phyloP scores from a whole-genome alignment of 1,284 basidiomycete genomes.

The Cystobasidium sp. region DNA sequence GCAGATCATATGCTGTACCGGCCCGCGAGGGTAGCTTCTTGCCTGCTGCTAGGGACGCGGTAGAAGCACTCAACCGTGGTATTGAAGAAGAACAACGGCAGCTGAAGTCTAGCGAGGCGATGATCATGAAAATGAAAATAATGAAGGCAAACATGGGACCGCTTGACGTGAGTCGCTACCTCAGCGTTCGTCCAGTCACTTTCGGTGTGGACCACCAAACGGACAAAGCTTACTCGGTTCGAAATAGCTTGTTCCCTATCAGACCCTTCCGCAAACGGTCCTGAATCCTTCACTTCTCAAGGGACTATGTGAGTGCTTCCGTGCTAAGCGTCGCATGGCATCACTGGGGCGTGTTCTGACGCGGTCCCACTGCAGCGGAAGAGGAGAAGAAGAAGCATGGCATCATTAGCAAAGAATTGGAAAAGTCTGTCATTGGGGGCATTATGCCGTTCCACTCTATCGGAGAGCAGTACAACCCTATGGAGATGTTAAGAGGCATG shows the following conservation, averaged over 20 bases:
- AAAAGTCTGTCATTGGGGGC: slow-evolving; percentile 22
- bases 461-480: slow-evolving; percentile 32
- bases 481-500: slow-evolving; percentile 34
- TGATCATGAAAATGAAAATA: slow-evolving; percentile 13
- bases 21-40: not conserved
- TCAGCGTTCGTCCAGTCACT: not conserved
- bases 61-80: slow-evolving; percentile 8
- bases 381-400: slow-evolving; percentile 34
- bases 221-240: too few species aligned
- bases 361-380: not conserved
- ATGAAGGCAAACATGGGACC: not conserved
- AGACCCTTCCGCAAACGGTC: slow-evolving; percentile 20
- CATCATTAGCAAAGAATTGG: slow-evolving; percentile 28
- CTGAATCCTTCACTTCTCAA: slow-evolving; percentile 20
- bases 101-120: slow-evolving; percentile 3
- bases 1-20: slow-evolving; percentile 15
- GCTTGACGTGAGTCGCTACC: slow-evolving; percentile 10
- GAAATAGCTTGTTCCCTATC: slow-evolving; percentile 19
- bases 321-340: not conserved
- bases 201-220: not conserved
- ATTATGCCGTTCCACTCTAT: slow-evolving; percentile 30
- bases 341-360: not conserved
- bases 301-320: slow-evolving; percentile 11
- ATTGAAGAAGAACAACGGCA: slow-evolving; percentile 29
- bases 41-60: slow-evolving; percentile 12